phyloP scores from a whole-genome alignment of 345 rosid genomes.

The Fremontodendron californicum region DNA sequence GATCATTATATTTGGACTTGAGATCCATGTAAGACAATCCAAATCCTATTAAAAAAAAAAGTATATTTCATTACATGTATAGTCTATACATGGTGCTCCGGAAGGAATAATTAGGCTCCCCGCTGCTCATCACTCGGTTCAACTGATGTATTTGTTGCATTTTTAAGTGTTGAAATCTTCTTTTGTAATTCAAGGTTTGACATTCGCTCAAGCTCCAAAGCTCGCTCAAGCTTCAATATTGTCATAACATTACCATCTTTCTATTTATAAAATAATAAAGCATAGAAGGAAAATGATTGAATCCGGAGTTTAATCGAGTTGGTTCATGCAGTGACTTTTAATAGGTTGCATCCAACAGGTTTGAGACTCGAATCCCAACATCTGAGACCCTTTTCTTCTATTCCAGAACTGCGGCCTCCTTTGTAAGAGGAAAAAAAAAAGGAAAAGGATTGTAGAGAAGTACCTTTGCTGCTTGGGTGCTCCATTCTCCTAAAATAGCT shows the following conservation, averaged over 20 bases:
- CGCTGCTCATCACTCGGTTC: slow-evolving; percentile 33
- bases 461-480: slow-evolving; percentile 87
- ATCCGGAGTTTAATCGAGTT: no score
- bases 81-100: not conserved
- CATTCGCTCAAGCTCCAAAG: slow-evolving; percentile 75
- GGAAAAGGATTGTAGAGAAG: not conserved
- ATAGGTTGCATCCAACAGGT: no score
- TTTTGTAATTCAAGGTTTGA: slow-evolving; percentile 74
- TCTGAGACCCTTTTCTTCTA: no score
- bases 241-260: not conserved
- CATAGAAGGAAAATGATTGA: no score
- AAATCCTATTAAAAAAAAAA: no score
- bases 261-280: not conserved
- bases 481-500: slow-evolving; percentile 89
- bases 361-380: no score
- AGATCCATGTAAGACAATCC: no score
- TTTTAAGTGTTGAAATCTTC: slow-evolving; percentile 40
- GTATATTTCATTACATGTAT: no score
- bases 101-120: slow-evolving; percentile 4
- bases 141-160: slow-evolving; percentile 20
- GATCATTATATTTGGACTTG: no score
- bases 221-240: slow-evolving; percentile 64
- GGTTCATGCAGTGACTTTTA: no score
- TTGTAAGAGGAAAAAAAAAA: no score
- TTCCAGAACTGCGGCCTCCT: no score